Percentiles rank a stretch among this genome's conserved stretches.
phyloP scores from a whole-genome alignment of 345 rosid genomes.

The Eucalyptus curtisii region DNA sequence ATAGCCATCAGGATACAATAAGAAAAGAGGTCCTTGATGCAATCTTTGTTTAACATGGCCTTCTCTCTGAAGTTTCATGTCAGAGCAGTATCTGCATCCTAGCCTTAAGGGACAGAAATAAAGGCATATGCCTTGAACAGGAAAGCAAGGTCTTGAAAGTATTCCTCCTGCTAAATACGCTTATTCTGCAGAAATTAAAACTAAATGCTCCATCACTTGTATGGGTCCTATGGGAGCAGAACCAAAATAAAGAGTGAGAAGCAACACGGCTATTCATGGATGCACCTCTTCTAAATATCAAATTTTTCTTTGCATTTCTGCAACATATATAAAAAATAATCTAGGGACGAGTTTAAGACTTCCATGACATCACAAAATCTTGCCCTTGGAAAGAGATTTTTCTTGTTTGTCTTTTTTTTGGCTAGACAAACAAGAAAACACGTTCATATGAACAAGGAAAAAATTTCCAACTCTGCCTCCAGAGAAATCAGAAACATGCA shows the following conservation, averaged over 20 bases:
- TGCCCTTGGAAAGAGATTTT: neutral
- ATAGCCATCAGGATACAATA: conserved; percentile 10
- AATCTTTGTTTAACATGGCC: neutral
- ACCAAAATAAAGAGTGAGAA: neutral
- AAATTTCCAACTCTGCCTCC: neutral
- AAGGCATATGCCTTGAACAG: neutral
- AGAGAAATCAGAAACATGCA: neutral
- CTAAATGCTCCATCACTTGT: neutral
- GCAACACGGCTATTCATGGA: neutral
- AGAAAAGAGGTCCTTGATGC: neutral
- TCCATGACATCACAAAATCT: neutral
- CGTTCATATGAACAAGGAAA: neutral
- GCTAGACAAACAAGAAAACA: neutral
- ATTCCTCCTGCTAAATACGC: neutral
- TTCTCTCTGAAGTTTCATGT: neutral
- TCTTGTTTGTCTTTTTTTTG: neutral
- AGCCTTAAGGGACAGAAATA: neutral
- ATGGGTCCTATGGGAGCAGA: neutral
- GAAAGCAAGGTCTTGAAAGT: neutral
- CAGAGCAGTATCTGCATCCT: neutral
- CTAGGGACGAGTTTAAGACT: neutral
- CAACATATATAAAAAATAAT: neutral
- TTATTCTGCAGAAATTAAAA: neutral
- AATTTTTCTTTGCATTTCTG: neutral
- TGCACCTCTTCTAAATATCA: neutral